Evolutionary conservation across 805 yeast genomes (phyloP).

Genomic region (Ogataea paradorogensis): DNA sequence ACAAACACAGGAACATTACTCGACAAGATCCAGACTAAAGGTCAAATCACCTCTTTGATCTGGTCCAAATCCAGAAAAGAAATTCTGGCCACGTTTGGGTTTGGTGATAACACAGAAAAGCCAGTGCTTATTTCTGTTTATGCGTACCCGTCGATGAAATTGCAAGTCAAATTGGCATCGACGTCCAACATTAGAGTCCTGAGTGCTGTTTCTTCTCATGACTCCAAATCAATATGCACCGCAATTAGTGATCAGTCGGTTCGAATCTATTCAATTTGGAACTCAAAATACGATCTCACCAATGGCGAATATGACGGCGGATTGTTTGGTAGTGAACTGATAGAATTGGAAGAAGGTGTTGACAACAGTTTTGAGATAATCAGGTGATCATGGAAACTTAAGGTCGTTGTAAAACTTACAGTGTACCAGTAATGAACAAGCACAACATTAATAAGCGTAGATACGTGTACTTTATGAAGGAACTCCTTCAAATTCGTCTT

Average conservation of each 20-base stretch:
- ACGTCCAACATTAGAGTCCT: constrained; percentile 55
- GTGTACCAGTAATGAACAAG: constrained; percentile 8
- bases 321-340: constrained; percentile 52
- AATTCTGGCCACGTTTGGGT: constrained; percentile 79
- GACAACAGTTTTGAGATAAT: constrained; percentile 26
- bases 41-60: constrained; percentile 74
- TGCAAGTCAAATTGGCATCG: constrained; percentile 48
- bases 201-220: constrained; percentile 67
- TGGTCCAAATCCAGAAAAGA: constrained; percentile 72
- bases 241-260: constrained; percentile 80
- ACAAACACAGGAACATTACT: constrained; percentile 72
- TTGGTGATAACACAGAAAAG: constrained; percentile 47
- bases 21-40: constrained; percentile 51
- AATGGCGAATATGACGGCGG: constrained; percentile 35
- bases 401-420: not conserved
- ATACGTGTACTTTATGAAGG: constrained; percentile 49
- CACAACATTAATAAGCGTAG: not conserved
- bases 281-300: constrained; percentile 37
- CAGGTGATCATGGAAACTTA: constrained; percentile 19
- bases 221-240: constrained; percentile 58
- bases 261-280: constrained; percentile 74
- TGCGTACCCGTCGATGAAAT: constrained; percentile 62
- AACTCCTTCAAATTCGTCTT: constrained; percentile 79
- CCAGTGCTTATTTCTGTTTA: constrained; percentile 58
- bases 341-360: constrained; percentile 59